A percentile compares a stretch with the other conserved stretches of the same genome.
phyloP scores from a whole-genome alignment of 2,329 filamentous ascomycete genomes.

The Magnaporthiopsis poae region DNA sequence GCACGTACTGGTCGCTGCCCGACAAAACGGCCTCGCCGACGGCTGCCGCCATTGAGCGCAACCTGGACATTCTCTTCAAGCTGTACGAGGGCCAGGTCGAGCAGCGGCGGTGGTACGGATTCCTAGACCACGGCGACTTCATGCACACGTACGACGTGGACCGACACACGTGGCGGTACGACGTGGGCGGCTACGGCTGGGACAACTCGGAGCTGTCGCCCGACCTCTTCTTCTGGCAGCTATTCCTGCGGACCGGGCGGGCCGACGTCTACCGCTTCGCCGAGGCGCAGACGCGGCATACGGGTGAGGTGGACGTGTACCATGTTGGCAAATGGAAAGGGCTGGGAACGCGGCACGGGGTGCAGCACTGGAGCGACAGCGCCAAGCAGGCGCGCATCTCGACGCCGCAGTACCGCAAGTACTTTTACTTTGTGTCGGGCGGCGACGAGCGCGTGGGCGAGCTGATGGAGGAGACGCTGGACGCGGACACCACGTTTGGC shows the following conservation, averaged over 20 bases:
- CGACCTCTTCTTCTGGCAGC: slow-evolving; percentile 53
- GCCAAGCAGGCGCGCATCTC: slow-evolving; percentile 54
- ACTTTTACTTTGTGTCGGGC: slow-evolving; percentile 47
- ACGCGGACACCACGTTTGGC: slow-evolving; percentile 43
- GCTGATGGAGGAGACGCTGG: slow-evolving; percentile 38
- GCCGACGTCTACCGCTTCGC: slow-evolving; percentile 49
- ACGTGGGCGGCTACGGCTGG: slow-evolving; percentile 55
- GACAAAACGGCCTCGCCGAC: slow-evolving; percentile 14
- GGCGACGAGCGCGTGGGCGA: slow-evolving; percentile 50
- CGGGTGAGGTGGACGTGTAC: slow-evolving; percentile 53
- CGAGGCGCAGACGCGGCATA: slow-evolving; percentile 48
- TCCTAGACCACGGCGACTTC: slow-evolving; percentile 52
- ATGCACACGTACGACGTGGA: slow-evolving; percentile 53
- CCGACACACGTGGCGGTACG: slow-evolving; percentile 52
- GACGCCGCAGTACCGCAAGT: slow-evolving; percentile 45
- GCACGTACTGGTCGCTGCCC: slow-evolving; percentile 43
- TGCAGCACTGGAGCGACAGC: slow-evolving; percentile 52
- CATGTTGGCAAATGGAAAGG: slow-evolving; percentile 49
- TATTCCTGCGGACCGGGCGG: slow-evolving; percentile 50
- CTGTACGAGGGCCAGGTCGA: slow-evolving; percentile 48
- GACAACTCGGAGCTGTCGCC: slow-evolving; percentile 56
- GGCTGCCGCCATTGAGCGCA: slow-evolving; percentile 34
- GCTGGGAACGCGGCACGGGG: slow-evolving; percentile 52
- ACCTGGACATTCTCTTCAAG: slow-evolving; percentile 45
- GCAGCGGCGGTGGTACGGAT: slow-evolving; percentile 52